Conservation (phyloP, 306 rosid species). For the Quercus parvula region DNA sequence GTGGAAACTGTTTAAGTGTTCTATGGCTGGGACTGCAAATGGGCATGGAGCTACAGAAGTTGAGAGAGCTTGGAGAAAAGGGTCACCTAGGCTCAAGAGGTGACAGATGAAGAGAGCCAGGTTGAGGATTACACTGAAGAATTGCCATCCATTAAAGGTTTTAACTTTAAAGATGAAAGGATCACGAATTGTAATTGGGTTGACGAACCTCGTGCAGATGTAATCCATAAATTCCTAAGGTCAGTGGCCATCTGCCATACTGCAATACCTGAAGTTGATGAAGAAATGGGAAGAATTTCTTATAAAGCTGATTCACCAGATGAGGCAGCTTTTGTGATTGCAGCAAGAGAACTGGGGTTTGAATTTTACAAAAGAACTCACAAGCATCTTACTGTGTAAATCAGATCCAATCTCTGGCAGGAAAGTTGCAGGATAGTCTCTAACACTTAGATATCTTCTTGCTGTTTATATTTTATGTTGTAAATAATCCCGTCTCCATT, state of each 20-base stretch:
- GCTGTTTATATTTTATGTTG: background rate
- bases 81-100: constrained; percentile 28
- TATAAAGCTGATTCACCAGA: constrained; percentile 98
- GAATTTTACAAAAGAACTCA: constrained; percentile 79
- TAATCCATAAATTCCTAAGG: no score
- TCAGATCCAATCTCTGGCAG: constrained; percentile 40
- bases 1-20: background rate
- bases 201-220: no score
- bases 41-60: constrained; percentile 51
- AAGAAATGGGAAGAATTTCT: constrained; percentile 62
- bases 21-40: no score
- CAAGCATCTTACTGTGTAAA: constrained; percentile 60
- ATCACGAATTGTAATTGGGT: no score
- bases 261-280: constrained; percentile 34
- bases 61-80: constrained; percentile 74
- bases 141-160: no score
- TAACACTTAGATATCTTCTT: background rate
- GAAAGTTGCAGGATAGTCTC: constrained; percentile 16
- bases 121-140: constrained; percentile 27
- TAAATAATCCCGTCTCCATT: background rate
- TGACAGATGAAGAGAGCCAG: constrained; percentile 20
- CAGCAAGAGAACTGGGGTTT: constrained; percentile 39
- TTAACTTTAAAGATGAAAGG: no score
- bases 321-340: constrained; percentile 89
- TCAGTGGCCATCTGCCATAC: no score